Conservation (phyloP, 106 monocot species). For the Iris macrosiphon region DNA sequence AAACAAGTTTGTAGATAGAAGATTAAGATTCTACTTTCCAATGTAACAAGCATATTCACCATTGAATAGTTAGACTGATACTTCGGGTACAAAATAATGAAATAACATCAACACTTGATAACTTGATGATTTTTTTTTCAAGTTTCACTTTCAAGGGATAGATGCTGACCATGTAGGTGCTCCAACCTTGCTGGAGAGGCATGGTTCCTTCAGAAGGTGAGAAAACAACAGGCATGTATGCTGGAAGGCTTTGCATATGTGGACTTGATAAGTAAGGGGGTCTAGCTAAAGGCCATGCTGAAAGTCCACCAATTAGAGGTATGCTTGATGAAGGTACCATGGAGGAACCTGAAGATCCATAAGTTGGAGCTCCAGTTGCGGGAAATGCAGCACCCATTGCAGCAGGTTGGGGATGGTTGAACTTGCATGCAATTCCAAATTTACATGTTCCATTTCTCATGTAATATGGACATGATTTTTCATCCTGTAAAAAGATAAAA, state of each 20-base stretch:
- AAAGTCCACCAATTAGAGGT: constrained; percentile 45
- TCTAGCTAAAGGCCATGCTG: constrained; percentile 42
- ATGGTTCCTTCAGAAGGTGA: constrained; percentile 41
- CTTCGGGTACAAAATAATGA: too few relatives aligned
- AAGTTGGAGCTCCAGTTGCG: constrained; percentile 25
- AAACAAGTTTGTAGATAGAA: too few relatives aligned
- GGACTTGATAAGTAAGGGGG: constrained; percentile 36
- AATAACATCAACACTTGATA: too few relatives aligned
- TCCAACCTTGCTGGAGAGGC: constrained; percentile 56
- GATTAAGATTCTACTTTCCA: too few relatives aligned
- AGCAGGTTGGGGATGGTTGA: constrained; percentile 66
- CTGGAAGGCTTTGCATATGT: constrained; percentile 32
- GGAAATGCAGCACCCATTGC: constrained; percentile 21
- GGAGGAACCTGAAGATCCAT: constrained; percentile 32
- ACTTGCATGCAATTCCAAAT: constrained; percentile 68
- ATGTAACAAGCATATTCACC: too few relatives aligned
- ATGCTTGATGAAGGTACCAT: constrained; percentile 25
- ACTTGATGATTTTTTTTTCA: too few relatives aligned
- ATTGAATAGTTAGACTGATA: too few relatives aligned
- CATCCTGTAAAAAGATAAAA: constrained; percentile 64
- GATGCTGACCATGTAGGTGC: constrained; percentile 53
- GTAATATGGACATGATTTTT: constrained; percentile 72
- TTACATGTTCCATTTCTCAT: constrained; percentile 76
- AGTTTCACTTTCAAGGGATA: too few relatives aligned
- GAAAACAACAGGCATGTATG: constrained; percentile 44